Percentiles rank a stretch among this genome's conserved stretches.
Conservation (phyloP, 2,329 filamentous ascomycete genomes). For the Cordyceps fumosorosea region DNA sequence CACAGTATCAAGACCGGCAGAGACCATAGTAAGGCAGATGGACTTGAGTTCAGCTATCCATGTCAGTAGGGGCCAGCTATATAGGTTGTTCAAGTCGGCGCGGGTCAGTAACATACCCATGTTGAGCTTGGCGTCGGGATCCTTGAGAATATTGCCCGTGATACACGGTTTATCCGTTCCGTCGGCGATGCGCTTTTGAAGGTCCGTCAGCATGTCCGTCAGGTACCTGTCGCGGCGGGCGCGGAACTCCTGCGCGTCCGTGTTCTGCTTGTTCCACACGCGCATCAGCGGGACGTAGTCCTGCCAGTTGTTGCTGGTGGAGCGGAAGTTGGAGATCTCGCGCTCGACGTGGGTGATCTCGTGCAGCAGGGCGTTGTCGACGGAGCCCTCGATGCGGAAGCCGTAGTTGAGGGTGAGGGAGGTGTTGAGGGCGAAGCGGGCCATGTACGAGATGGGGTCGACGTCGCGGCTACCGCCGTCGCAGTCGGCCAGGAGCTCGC, state of each 20-base stretch:
- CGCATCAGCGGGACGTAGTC: conserved; percentile 76
- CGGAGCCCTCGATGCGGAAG: conserved; percentile 63
- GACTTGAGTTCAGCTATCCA: conserved; percentile 66
- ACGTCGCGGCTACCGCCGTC: conserved; percentile 56
- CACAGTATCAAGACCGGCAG: conserved; percentile 74
- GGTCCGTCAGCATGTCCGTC: conserved; percentile 58
- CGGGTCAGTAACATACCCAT: conserved; percentile 20
- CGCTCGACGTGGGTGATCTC: conserved; percentile 74
- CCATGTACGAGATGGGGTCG: conserved; percentile 67
- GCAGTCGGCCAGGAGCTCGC: conserved; percentile 61
- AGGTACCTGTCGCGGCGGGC: conserved; percentile 61
- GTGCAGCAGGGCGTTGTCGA: conserved; percentile 58
- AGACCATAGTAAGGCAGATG: conserved; percentile 77
- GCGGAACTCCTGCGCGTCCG: conserved; percentile 58
- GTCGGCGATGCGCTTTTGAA: conserved; percentile 33
- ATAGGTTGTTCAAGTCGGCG: not conserved
- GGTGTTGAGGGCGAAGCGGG: conserved; percentile 70
- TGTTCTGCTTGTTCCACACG: conserved; percentile 54
- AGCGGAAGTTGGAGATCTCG: conserved; percentile 67
- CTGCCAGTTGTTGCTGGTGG: conserved; percentile 77
- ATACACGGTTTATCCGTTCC: conserved; percentile 36
- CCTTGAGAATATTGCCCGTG: conserved; percentile 48
- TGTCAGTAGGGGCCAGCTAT: not conserved
- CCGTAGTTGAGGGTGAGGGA: conserved; percentile 75
- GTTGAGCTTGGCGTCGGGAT: conserved; percentile 36